These are phyloP conservation scores for Aspergillus piperis DNA, from an alignment of 2,329 filamentous ascomycete genomes.

Conservation along the genomic window DNA sequence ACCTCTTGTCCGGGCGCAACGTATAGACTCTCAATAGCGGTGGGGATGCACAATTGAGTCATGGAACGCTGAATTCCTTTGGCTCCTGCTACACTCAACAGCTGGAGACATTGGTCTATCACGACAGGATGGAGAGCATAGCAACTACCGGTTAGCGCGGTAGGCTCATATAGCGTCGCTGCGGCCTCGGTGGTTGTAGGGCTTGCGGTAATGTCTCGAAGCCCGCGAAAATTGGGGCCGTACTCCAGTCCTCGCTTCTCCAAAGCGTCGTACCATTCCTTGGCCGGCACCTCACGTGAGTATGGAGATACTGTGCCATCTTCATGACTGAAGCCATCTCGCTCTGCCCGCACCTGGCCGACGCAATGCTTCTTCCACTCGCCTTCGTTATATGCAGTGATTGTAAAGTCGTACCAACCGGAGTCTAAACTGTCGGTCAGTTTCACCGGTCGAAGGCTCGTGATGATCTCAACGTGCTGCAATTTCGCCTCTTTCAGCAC, in stretches of 20 bases:
- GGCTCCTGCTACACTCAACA: conserved; percentile 23
- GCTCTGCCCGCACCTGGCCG: conserved; percentile 24
- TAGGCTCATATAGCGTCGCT: conserved; percentile 5
- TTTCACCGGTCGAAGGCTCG: conserved; percentile 14
- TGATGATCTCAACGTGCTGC: conserved; percentile 22
- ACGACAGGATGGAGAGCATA: conserved; percentile 27
- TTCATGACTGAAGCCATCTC: neutral
- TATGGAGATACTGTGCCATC: neutral
- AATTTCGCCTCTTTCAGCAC: conserved; percentile 16
- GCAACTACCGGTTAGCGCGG: conserved; percentile 4
- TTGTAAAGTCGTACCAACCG: conserved; percentile 31
- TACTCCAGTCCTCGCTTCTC: conserved; percentile 17
- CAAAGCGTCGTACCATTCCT: conserved; percentile 15
- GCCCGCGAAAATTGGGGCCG: conserved; percentile 18
- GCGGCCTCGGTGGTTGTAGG: neutral
- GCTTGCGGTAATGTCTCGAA: conserved; percentile 16
- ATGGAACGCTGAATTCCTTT: conserved; percentile 19
- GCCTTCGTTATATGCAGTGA: conserved; percentile 24
- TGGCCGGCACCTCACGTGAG: conserved; percentile 1
- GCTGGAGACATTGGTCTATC: conserved; percentile 25
- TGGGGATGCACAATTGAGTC: conserved; percentile 24
- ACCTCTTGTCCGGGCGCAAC: conserved; percentile 11
- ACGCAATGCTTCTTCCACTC: conserved; percentile 29
- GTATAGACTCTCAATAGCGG: conserved; percentile 20
- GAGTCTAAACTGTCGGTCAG: conserved; percentile 20